phyloP scores from a whole-genome alignment of 208 protist genomes.

The Acanthamoeba quina region DNA sequence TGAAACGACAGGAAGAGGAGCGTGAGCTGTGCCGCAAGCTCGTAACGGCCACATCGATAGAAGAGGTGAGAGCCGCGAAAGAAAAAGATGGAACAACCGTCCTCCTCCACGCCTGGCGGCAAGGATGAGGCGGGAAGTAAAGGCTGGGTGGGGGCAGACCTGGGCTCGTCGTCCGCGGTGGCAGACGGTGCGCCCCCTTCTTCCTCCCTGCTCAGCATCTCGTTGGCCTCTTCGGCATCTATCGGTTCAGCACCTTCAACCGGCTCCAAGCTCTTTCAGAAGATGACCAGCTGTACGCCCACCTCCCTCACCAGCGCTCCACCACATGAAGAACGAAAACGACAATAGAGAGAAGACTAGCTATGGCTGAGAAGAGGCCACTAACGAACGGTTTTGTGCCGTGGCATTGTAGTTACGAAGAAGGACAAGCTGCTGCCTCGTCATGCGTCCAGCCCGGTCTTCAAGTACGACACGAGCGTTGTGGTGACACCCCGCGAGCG shows the following conservation, averaged over 20 bases:
- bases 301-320: neutral
- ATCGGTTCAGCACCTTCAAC: neutral
- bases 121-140: neutral
- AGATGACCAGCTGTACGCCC: slow-evolving; percentile 58
- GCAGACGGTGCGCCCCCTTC: slow-evolving; percentile 1
- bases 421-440: slow-evolving; percentile 35
- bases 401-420: neutral
- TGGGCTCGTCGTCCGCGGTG: neutral
- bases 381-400: too few species aligned
- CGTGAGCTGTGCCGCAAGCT: neutral
- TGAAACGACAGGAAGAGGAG: neutral
- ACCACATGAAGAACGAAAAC: neutral
- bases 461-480: slow-evolving; percentile 23
- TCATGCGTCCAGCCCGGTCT: neutral
- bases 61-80: neutral
- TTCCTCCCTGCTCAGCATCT: neutral
- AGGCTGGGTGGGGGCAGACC: neutral
- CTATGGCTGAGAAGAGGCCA: neutral
- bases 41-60: neutral
- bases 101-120: neutral
- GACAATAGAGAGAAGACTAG: neutral
- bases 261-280: slow-evolving; percentile 39
- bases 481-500: neutral
- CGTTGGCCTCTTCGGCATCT: neutral
- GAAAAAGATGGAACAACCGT: neutral